Evolutionary conservation across 805 yeast species (phyloP), one percentile per base, ranked within the genome.

Genomic region (Yarrowia keelungensis): DNA sequence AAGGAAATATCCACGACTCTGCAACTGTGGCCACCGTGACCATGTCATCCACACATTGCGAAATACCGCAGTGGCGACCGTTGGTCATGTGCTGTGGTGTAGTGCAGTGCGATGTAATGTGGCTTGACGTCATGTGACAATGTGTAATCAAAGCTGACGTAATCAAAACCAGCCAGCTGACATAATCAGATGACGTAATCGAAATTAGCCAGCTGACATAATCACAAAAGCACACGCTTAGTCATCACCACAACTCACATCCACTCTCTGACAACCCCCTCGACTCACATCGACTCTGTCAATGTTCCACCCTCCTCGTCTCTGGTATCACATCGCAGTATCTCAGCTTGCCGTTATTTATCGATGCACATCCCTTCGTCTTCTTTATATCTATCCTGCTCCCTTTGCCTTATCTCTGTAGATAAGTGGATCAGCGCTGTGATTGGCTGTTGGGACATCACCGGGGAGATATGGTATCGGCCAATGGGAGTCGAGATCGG

Each of bases 351-450:
- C 39, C 61, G 46, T 41, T 22, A 32, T 8, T 39, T 53, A 56
- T 56, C 62, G 39, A 56, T 41, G 62, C 62, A 54, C 61, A 22
- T 41, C 36, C 62, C 47, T 5, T 22, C 62, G 47, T 56, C 62
- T 41, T 59, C 65, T 36, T 59, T 59, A 59, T 59, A 59, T 59
- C 51, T 38, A 45, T 59, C 61, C 65, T 59, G 65, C 51, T 59
- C 26, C 35, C 65, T 59, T 59, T 59, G 65, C 65, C 65, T 59
- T 59, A 59, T 59, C 65, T 43, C 65, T 59, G 65, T 59, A 59
- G 65, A 59, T 59, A 59, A 59, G 65, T 32, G 42, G 32, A 35
- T 43, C 35, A 35, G 51, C 32, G 10, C 35, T 43, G 16, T 59
- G 19, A 59, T 59, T 59, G 65, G 65, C 14, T 32, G 51, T 41